These are phyloP conservation scores for Cytospora leucostoma DNA, from an alignment of 2,329 filamentous ascomycete species.

Conservation along the genomic window DNA sequence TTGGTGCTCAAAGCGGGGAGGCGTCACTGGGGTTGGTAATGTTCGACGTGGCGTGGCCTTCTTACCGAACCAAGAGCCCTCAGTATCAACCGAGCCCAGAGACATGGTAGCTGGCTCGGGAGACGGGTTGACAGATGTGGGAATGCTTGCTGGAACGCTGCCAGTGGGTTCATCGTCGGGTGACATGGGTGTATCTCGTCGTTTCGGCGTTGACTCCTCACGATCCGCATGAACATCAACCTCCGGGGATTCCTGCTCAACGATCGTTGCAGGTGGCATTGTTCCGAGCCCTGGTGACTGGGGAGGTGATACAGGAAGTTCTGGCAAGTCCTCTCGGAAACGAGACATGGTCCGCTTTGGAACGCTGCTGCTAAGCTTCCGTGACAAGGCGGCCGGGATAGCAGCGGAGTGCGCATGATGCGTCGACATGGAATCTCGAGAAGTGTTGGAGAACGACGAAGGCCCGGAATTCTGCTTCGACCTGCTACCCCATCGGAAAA, in stretches of 20 bases:
- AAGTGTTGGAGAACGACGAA: slow-evolving; percentile 89
- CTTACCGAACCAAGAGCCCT: slow-evolving; percentile 81
- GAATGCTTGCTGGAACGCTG: slow-evolving; percentile 18
- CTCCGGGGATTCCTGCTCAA: slow-evolving; percentile 30
- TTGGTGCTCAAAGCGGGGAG: slow-evolving; percentile 41
- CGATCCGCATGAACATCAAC: slow-evolving; percentile 20
- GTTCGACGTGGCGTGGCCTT: slow-evolving; percentile 42
- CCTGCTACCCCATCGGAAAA: slow-evolving; percentile 72
- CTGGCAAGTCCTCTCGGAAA: slow-evolving; percentile 89
- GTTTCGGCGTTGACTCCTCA: slow-evolving; percentile 38
- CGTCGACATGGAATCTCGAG: slow-evolving; percentile 76
- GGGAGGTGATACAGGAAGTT: slow-evolving; percentile 81
- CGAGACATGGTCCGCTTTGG: slow-evolving; percentile 84
- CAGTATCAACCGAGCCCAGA: slow-evolving; percentile 90
- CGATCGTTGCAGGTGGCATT: slow-evolving; percentile 33
- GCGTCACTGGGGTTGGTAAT: slow-evolving; percentile 38
- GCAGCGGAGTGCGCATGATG: slow-evolving; percentile 37
- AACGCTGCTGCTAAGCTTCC: slow-evolving; percentile 45
- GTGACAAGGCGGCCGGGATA: slow-evolving; percentile 37
- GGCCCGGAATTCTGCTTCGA: slow-evolving; percentile 58
- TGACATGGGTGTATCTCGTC: slow-evolving; percentile 27
- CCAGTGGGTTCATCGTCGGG: slow-evolving; percentile 20
- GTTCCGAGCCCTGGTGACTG: slow-evolving; percentile 71
- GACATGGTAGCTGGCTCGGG: slow-evolving; percentile 75
- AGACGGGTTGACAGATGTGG: slow-evolving; percentile 43